A percentile compares a stretch with the other conserved stretches of the same genome.
Evolutionary conservation across 2,329 filamentous ascomycete species (phyloP).

Genomic region (Fusarium irregulare): DNA sequence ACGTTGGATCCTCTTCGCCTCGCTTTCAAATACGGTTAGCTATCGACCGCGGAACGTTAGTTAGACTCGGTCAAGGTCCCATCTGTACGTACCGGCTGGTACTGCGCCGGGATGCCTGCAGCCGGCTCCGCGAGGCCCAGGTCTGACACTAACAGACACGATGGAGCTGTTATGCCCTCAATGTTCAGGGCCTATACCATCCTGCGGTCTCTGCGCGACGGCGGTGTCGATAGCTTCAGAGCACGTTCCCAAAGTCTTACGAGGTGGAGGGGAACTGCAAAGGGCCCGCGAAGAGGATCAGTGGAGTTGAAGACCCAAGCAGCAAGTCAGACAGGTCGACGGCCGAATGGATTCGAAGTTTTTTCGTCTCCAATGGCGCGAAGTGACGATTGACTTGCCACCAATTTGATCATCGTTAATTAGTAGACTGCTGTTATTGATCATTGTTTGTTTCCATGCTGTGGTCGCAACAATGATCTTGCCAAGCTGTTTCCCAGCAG

Average conservation of each 20-base stretch:
- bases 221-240: constrained; percentile 47
- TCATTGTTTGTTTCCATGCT: constrained; percentile 2
- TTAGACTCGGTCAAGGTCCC: constrained; percentile 27
- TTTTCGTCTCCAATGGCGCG: constrained; percentile 5
- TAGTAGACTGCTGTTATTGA: constrained; percentile 12
- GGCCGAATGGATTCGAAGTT: constrained; percentile 6
- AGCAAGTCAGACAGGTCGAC: constrained; percentile 7
- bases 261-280: constrained; percentile 31
- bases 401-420: constrained; percentile 30
- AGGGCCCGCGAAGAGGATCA: constrained; percentile 34
- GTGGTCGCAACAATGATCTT: constrained; percentile 2
- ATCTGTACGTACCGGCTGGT: not conserved
- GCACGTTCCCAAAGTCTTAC: constrained; percentile 41
- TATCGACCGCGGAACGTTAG: constrained; percentile 40
- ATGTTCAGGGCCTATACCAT: constrained; percentile 35
- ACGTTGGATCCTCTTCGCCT: constrained; percentile 40
- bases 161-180: constrained; percentile 42
- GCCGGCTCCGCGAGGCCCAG: constrained; percentile 46
- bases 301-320: constrained; percentile 26
- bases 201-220: constrained; percentile 41
- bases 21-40: constrained; percentile 31
- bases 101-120: constrained; percentile 38
- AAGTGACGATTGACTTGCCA: constrained; percentile 24
- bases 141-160: constrained; percentile 35
- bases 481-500: constrained; percentile 5